Evolutionary conservation across 2,329 filamentous ascomycete species (phyloP).

Genomic region (Thielaviopsis cerberus): DNA sequence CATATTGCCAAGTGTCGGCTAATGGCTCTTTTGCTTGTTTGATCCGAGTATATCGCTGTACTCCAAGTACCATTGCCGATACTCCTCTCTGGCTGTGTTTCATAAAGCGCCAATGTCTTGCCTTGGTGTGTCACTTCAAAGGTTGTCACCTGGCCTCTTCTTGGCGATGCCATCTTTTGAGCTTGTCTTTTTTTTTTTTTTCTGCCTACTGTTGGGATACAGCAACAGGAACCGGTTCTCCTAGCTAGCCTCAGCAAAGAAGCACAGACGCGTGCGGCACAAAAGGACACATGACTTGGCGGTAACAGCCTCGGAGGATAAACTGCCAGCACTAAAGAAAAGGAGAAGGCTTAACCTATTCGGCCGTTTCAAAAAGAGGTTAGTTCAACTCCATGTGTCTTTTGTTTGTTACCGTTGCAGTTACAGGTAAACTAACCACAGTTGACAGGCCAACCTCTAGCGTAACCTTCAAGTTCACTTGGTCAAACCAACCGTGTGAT

Average conservation of each 20-base stretch:
- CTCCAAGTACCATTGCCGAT: background rate
- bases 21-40: background rate
- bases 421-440: no score
- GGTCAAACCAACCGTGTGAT: no score
- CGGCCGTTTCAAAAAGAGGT: background rate
- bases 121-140: background rate
- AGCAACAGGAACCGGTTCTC: background rate
- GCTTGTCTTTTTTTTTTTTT: background rate
- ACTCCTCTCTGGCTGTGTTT: background rate
- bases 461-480: no score
- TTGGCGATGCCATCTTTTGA: background rate
- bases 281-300: background rate
- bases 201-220: background rate
- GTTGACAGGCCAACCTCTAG: no score
- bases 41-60: background rate
- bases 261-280: background rate
- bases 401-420: no score
- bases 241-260: background rate
- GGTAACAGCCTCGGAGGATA: background rate
- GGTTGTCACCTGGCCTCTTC: background rate
- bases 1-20: background rate
- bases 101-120: background rate
- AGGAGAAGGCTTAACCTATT: no score
- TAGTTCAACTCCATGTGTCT: background rate
- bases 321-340: background rate